Evolutionary conservation across 1,284 basidiomycete species (phyloP).

Genomic region (Ceratobasidium sp.): DNA sequence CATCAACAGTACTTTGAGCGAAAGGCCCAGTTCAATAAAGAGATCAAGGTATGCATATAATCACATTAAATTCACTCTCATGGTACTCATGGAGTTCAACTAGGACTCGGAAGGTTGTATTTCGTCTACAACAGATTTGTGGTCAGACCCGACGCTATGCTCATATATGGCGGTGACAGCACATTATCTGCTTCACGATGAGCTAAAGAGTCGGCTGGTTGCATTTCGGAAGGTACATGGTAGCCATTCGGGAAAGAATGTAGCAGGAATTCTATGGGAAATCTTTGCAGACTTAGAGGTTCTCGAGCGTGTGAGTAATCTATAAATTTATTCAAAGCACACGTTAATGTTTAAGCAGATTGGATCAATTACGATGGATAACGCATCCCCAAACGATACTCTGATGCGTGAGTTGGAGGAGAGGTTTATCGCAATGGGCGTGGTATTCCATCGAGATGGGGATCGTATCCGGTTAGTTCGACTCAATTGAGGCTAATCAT

Average conservation of each 20-base stretch:
- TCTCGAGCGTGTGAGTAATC: neutral
- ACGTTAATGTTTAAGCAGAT: slow-evolving; percentile 6
- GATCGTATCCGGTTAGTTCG: slow-evolving; percentile 22
- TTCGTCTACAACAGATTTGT: too few species aligned
- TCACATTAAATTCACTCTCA: too few species aligned
- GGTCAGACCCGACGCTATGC: too few species aligned
- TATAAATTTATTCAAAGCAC: neutral
- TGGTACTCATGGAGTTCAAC: too few species aligned
- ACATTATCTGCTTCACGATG: slow-evolving; percentile 1
- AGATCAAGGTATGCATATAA: slow-evolving; percentile 7
- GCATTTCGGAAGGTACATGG: slow-evolving; percentile 22
- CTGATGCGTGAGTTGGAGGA: slow-evolving; percentile 8
- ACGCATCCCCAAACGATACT: slow-evolving; percentile 26
- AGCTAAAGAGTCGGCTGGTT: neutral
- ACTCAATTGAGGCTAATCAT: neutral
- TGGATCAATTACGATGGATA: neutral
- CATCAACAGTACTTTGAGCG: neutral
- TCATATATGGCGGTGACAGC: neutral
- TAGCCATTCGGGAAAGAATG: slow-evolving; percentile 16
- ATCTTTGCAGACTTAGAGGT: slow-evolving; percentile 3
- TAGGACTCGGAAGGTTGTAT: too few species aligned
- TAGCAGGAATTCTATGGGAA: neutral
- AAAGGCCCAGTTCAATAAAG: neutral
- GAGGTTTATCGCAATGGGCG: neutral
- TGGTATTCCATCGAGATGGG: slow-evolving; percentile 3